Percentiles rank a stretch among this genome's conserved stretches.
These are phyloP conservation scores for apple (Malus domestica) DNA, from an alignment of 306 rosid species.

Conservation along the genomic window DNA sequence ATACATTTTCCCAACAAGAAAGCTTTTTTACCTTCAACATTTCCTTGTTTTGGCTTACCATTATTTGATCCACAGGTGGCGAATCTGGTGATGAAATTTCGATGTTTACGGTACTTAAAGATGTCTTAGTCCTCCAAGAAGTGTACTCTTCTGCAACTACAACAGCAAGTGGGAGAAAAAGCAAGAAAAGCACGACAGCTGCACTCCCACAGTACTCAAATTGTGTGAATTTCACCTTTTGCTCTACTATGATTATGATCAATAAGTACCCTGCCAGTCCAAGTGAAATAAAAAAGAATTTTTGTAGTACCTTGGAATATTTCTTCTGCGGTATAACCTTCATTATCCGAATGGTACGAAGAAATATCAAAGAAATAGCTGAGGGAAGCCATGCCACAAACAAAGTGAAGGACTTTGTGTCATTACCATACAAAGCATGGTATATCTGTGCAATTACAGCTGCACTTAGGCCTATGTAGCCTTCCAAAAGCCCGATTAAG, in stretches of 20 bases:
- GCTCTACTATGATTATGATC: slow-evolving; percentile 43
- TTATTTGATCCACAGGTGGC: background rate
- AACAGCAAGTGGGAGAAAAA: slow-evolving; percentile 49
- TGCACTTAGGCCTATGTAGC: slow-evolving; percentile 62
- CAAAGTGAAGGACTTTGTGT: slow-evolving; percentile 40
- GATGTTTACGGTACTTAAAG: background rate
- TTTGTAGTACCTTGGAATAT: slow-evolving; percentile 43
- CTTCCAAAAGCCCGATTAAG: slow-evolving; percentile 56
- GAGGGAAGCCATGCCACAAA: slow-evolving; percentile 72
- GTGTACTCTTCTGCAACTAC: slow-evolving; percentile 39
- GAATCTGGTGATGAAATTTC: background rate
- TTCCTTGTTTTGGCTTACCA: background rate
- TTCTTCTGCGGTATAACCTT: slow-evolving; percentile 23
- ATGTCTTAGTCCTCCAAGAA: slow-evolving; percentile 4
- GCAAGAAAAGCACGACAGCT: slow-evolving; percentile 33
- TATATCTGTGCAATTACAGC: slow-evolving; percentile 65
- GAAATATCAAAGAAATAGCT: slow-evolving; percentile 45
- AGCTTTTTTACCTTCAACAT: background rate
- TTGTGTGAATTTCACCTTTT: slow-evolving; percentile 16
- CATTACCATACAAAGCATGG: slow-evolving; percentile 45
- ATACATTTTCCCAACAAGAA: background rate
- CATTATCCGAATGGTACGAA: slow-evolving; percentile 42
- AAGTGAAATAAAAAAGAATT: slow-evolving; percentile 48
- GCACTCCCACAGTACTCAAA: slow-evolving; percentile 43
- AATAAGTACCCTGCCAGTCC: slow-evolving; percentile 51